These are phyloP conservation scores for Loxodes magnus DNA, from an alignment of 73 alveolate species.

Conservation along the genomic window DNA sequence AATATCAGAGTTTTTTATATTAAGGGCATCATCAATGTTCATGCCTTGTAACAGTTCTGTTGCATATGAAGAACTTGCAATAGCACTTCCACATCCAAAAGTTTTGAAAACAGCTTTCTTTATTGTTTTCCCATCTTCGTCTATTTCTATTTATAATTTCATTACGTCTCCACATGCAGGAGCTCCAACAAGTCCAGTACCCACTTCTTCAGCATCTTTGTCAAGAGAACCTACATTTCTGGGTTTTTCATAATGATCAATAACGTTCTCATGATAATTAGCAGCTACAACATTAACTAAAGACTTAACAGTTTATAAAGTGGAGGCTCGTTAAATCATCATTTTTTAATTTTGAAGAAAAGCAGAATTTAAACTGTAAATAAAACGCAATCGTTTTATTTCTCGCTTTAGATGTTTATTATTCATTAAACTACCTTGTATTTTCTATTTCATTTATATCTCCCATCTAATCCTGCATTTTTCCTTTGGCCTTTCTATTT, in stretches of 20 bases:
- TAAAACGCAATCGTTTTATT: no score
- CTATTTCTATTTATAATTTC: conserved; percentile 82
- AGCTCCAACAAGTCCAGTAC: conserved; percentile 94
- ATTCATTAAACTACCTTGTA: no score
- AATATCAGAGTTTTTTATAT: conserved; percentile 72
- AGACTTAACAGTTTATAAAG: no score
- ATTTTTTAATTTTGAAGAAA: no score
- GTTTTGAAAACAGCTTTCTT: conserved; percentile 93
- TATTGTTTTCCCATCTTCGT: conserved; percentile 72
- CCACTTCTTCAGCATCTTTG: conserved; percentile 60
- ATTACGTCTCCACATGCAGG: conserved; percentile 97
- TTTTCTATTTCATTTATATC: no score
- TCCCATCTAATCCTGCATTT: no score
- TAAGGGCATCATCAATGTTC: conserved; percentile 69
- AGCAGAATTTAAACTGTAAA: no score
- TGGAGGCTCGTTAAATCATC: no score
- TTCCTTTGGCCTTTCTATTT: no score
- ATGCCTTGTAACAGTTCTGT: conserved; percentile 76
- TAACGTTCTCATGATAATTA: conserved; percentile 72
- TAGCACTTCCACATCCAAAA: conserved; percentile 94
- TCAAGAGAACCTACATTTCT: conserved; percentile 81
- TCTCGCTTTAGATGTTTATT: no score
- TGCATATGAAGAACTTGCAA: conserved; percentile 84
- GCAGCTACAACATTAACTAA: no score
- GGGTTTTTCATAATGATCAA: conserved; percentile 80